A percentile compares a stretch with the other conserved stretches of the same genome.
Evolutionary conservation across 331 rosid species (phyloP).

Genomic region (Rosa hybrid): DNA sequence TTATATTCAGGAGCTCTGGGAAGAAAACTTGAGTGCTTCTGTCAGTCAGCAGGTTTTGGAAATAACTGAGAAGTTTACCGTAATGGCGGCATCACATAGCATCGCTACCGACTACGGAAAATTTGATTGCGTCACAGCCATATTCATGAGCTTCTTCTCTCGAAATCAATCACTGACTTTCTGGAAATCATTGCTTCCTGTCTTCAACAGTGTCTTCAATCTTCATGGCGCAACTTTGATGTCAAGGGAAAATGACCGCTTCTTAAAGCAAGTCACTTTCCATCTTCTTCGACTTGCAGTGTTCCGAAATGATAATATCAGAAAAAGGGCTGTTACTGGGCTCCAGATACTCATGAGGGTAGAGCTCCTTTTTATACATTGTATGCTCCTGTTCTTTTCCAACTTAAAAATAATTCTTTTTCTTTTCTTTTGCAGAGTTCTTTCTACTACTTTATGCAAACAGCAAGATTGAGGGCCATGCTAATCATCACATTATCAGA

Average conservation of each 20-base stretch:
- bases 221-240: slow-evolving; percentile 89
- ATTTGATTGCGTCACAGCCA: slow-evolving; percentile 88
- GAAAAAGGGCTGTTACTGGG: slow-evolving; percentile 92
- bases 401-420: slow-evolving; percentile 18
- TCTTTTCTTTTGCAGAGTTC: slow-evolving; percentile 72
- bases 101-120: slow-evolving; percentile 91
- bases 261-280: slow-evolving; percentile 95
- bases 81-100: slow-evolving; percentile 75
- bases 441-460: slow-evolving; percentile 81
- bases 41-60: slow-evolving; percentile 95
- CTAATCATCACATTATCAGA: slow-evolving; percentile 92
- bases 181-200: slow-evolving; percentile 84
- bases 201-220: slow-evolving; percentile 72
- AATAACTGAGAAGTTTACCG: slow-evolving; percentile 76
- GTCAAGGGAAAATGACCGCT: slow-evolving; percentile 98
- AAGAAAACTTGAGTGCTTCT: slow-evolving; percentile 95
- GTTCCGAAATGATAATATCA: slow-evolving; percentile 82
- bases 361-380: slow-evolving; percentile 30
- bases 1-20: slow-evolving; percentile 90
- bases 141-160: slow-evolving; percentile 84
- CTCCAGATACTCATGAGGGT: slow-evolving; percentile 96
- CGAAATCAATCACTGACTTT: slow-evolving; percentile 86
- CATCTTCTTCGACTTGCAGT: slow-evolving; percentile 96
- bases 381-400: slow-evolving; percentile 17
- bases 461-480: slow-evolving; percentile 97